A percentile compares a stretch with the other conserved stretches of the same genome.
Evolutionary conservation across 306 rosid genomes (phyloP).

Genomic region (Abrus pulchellus): DNA sequence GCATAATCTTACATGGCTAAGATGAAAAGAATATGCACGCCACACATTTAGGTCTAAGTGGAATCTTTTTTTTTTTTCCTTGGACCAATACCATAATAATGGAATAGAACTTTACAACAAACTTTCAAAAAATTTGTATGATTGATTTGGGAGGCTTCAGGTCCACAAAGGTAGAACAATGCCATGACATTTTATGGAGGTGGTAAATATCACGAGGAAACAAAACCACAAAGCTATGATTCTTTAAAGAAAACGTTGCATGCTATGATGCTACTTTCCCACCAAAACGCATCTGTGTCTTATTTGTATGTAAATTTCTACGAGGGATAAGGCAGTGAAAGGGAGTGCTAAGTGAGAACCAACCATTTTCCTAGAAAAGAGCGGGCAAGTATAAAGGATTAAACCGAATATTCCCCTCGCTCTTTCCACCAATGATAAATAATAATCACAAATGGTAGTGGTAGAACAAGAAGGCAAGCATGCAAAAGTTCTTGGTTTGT

Average conservation of each 20-base stretch:
- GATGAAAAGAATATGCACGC: slow-evolving; percentile 24
- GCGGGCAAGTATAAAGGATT: slow-evolving; percentile 27
- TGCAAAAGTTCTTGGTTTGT: slow-evolving; percentile 30
- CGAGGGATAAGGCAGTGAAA: slow-evolving; percentile 45
- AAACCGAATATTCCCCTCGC: slow-evolving; percentile 45
- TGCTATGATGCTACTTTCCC: slow-evolving; percentile 37
- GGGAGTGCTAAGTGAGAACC: slow-evolving; percentile 22
- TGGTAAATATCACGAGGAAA: slow-evolving; percentile 39
- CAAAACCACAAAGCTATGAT: slow-evolving; percentile 43
- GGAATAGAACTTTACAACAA: slow-evolving; percentile 10
- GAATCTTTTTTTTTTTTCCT: slow-evolving; percentile 2
- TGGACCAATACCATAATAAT: slow-evolving; percentile 25
- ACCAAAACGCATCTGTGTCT: slow-evolving; percentile 18
- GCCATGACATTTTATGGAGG: slow-evolving; percentile 4
- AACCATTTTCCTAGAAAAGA: slow-evolving; percentile 45
- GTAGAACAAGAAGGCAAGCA: slow-evolving; percentile 25
- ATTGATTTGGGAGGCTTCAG: slow-evolving; percentile 26
- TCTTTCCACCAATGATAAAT: slow-evolving; percentile 38
- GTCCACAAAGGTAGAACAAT: slow-evolving; percentile 45
- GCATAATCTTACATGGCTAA: slow-evolving; percentile 19
- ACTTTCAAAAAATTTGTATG: slow-evolving; percentile 21
- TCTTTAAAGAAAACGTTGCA: slow-evolving; percentile 20
- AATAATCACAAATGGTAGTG: slow-evolving; percentile 37
- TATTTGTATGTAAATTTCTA: slow-evolving; percentile 24
- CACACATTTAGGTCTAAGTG: slow-evolving; percentile 23